Base-by-base conservation (phyloP, 495 filamentous ascomycete genomes). In the Thozetella sp. region DNA sequence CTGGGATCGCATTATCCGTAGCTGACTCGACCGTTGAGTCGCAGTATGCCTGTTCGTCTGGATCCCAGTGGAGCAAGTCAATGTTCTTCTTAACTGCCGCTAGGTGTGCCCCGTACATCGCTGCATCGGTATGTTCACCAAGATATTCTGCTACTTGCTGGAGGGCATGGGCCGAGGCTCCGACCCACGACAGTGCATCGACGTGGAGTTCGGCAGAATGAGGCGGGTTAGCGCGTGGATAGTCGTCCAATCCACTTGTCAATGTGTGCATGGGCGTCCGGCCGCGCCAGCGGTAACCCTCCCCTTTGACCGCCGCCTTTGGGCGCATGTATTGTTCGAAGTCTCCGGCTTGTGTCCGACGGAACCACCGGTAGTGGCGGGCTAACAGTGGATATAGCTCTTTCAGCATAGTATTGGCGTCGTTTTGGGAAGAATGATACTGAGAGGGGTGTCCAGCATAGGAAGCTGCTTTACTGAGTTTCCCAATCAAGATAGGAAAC, bases 171-270 rank as follows among this genome's bases (percentile, higher is more conserved):
- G 90, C 90, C 86, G 94, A 93, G 83, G 96, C 88, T 22, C 93
- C 94, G 80, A 97, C 90, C 93, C 93, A 97, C 50, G 88, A 90
- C 59, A 97, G 89, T 13, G 96, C 80, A 76, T 97, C 93, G 25
- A 93, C 86, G 72, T 97, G 93, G 54, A 97, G 82, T 81, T 97
- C 93, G 66, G 91, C 93, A 0, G 93, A 93, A 71, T 97, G 93
- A 17, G 93, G 93, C 9, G 93, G 93, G 64, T 95, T 91, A n/a
- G 94, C 79, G 34, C 93, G 86, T 25, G 93, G 93, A 66, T 97
- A 97, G 71, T 97, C 93, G 66, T 97, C 93, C 3, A 97, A 80
- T 19, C 93, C 93, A 25, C 91, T 95, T 12, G 93, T 93, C 55
- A 97, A 80, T 55, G 93, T 88, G 67, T 97, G 93, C 57, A 85